Conservation (phyloP, 805 yeast genomes). For the Torulaspora indica region DNA sequence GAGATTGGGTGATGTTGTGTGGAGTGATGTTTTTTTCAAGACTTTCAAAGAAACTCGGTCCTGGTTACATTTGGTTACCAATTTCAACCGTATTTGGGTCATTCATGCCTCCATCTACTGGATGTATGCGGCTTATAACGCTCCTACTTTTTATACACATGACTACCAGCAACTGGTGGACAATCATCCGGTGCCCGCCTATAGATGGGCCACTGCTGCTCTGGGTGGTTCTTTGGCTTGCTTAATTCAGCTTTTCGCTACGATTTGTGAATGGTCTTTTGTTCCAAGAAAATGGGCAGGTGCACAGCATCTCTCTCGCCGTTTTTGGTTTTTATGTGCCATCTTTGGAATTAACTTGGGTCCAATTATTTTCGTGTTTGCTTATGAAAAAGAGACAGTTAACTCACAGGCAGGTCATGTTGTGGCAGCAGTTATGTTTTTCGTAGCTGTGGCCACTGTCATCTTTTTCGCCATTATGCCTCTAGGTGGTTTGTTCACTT, state of each 20-base stretch:
- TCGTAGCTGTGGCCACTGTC: conserved; percentile 79
- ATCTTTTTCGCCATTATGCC: conserved; percentile 93
- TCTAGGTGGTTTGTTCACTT: conserved; percentile 90
- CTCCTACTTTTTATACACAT: conserved; percentile 86
- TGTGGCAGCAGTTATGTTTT: conserved; percentile 82
- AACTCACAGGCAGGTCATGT: conserved; percentile 68
- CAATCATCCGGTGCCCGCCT: conserved; percentile 84
- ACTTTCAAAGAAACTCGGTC: conserved; percentile 94
- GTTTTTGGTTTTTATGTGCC: conserved; percentile 67
- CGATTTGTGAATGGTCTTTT: conserved; percentile 87
- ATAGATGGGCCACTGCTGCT: conserved; percentile 89
- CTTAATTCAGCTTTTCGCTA: conserved; percentile 77
- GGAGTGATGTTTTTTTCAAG: conserved; percentile 91
- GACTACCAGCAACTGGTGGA: conserved; percentile 77
- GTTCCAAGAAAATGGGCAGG: conserved; percentile 99
- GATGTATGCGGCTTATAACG: conserved; percentile 91
- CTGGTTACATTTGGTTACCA: conserved; percentile 93
- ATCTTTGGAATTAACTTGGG: conserved; percentile 71
- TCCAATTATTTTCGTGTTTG: conserved; percentile 81
- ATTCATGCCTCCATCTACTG: conserved; percentile 85
- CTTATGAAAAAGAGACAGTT: conserved; percentile 64
- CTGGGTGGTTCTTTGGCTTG: conserved; percentile 88
- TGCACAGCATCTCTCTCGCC: conserved; percentile 91
- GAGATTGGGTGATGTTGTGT: conserved; percentile 84
- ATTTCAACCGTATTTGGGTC: conserved; percentile 98